Evolutionary conservation across 2,329 filamentous ascomycete species (phyloP).

Genomic region (Hortaea werneckii): DNA sequence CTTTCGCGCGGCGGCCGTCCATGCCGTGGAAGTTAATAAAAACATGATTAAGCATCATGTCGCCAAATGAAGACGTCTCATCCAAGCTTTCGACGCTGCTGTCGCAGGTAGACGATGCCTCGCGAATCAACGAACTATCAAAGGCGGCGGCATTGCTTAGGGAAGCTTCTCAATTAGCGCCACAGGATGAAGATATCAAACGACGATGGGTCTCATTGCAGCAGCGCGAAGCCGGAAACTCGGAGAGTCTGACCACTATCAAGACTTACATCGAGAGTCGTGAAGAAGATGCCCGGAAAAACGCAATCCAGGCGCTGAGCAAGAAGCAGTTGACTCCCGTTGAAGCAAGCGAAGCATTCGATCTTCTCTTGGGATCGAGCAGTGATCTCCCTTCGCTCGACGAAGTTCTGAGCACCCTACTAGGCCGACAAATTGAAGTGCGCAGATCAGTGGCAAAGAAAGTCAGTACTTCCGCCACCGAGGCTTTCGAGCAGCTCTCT

Average conservation of each 20-base stretch:
- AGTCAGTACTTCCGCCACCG: conserved; percentile 30
- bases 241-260: conserved; percentile 13
- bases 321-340: conserved; percentile 25
- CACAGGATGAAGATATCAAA: conserved; percentile 31
- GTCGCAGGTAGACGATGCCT: conserved; percentile 13
- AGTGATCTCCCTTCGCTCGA: conserved; percentile 25
- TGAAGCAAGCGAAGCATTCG: conserved; percentile 31
- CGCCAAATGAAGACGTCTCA: neutral
- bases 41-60: no score
- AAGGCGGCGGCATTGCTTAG: conserved; percentile 33
- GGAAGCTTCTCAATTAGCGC: conserved; percentile 35
- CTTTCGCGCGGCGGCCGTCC: no score
- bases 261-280: conserved; percentile 15
- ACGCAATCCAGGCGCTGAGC: conserved; percentile 23
- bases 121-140: conserved; percentile 22
- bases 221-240: conserved; percentile 12
- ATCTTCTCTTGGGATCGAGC: conserved; percentile 32
- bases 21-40: no score
- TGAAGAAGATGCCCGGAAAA: conserved; percentile 32
- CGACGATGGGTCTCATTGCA: conserved; percentile 31
- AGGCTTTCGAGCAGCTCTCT: conserved; percentile 35
- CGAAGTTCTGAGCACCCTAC: conserved; percentile 27
- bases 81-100: conserved; percentile 14
- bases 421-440: conserved; percentile 24
- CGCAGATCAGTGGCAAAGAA: conserved; percentile 30